A percentile compares a stretch with the other conserved stretches of the same genome.
These are phyloP conservation scores for Claviceps sp. DNA, from an alignment of 2,329 filamentous ascomycete species.

Conservation along the genomic window DNA sequence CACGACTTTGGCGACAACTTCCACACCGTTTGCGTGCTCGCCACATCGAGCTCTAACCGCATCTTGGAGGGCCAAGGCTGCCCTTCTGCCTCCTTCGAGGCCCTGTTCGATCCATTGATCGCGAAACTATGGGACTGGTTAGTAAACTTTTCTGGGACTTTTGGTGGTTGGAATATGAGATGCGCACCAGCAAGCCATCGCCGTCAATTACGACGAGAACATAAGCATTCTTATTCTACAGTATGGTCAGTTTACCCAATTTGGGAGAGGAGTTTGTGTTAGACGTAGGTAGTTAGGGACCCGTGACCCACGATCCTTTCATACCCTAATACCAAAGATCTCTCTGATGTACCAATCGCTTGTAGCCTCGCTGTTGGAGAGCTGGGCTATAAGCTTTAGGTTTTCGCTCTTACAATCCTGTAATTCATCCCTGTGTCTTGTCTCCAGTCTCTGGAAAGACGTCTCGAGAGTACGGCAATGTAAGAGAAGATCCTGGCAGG, in stretches of 20 bases:
- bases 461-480: constrained; percentile 29
- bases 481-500: constrained; percentile 17
- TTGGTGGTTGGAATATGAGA: not conserved
- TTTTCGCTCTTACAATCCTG: constrained; percentile 34
- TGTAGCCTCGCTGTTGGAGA: constrained; percentile 25
- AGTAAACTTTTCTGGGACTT: constrained; percentile 1
- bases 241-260: not conserved
- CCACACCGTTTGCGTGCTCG: constrained; percentile 30
- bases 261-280: too few species aligned
- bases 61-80: constrained; percentile 34
- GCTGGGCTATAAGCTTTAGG: constrained; percentile 35
- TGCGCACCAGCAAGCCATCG: constrained; percentile 43
- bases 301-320: not conserved
- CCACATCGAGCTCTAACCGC: constrained; percentile 34
- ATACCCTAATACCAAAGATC: constrained; percentile 34
- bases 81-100: constrained; percentile 39
- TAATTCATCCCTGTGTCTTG: constrained; percentile 26
- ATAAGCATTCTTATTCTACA: constrained; percentile 42
- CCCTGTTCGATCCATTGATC: constrained; percentile 40
- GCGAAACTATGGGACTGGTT: constrained; percentile 36
- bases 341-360: constrained; percentile 22
- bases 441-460: constrained; percentile 30
- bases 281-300: too few species aligned
- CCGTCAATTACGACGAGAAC: constrained; percentile 49
- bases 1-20: constrained; percentile 43